phyloP scores from a whole-genome alignment of 768 basidiomycete genomes.

The Amanita thiersii region DNA sequence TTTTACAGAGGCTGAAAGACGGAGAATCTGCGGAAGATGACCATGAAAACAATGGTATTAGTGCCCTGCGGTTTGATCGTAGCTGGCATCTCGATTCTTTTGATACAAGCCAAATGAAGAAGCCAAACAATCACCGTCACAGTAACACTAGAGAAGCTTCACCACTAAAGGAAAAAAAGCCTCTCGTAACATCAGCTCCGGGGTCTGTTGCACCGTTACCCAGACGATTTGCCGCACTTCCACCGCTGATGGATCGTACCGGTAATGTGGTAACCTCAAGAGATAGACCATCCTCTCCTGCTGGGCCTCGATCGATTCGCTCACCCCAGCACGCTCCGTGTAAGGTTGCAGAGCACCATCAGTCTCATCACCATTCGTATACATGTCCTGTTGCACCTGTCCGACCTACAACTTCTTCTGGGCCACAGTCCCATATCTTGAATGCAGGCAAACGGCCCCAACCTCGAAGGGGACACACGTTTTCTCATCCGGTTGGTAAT shows the following conservation, averaged over 20 bases:
- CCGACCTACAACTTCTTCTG: conserved; percentile 18
- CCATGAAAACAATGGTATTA: conserved; percentile 18
- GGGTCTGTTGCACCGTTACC: neutral
- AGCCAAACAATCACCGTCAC: conserved; percentile 12
- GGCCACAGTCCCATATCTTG: conserved; percentile 7
- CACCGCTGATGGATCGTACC: conserved; percentile 16
- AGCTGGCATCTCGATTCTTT: conserved; percentile 29
- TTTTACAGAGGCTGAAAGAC: conserved; percentile 38
- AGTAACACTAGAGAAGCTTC: neutral
- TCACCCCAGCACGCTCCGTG: conserved; percentile 8
- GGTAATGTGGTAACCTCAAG: conserved; percentile 18
- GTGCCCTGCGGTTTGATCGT: conserved; percentile 25
- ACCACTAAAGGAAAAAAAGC: neutral
- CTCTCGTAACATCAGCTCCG: neutral
- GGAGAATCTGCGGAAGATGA: conserved; percentile 25
- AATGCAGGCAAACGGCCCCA: conserved; percentile 20
- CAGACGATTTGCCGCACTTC: neutral
- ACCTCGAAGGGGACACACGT: conserved; percentile 29
- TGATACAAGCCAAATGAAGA: conserved; percentile 23
- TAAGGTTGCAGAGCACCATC: conserved; percentile 9
- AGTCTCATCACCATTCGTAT: neutral
- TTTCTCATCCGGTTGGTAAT: conserved; percentile 14
- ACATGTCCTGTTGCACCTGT: neutral
- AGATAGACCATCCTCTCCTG: conserved; percentile 39
- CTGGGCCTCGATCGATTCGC: conserved; percentile 37